phyloP scores from a whole-genome alignment of 2,329 filamentous ascomycete genomes.

The Diaporthe aspalathi region DNA sequence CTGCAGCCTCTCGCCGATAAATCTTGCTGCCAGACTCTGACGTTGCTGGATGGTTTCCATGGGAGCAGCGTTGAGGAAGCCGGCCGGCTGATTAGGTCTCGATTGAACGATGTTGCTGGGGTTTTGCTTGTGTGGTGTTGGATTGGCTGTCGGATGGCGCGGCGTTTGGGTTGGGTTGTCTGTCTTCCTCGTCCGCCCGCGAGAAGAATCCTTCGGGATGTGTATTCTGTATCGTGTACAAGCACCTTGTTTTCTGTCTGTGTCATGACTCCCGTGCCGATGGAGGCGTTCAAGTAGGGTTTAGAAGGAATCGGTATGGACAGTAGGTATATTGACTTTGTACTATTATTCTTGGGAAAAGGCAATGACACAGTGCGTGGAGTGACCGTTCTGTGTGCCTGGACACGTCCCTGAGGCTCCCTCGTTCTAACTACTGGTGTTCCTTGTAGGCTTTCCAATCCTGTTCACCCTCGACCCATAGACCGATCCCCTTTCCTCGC shows the following conservation, averaged over 20 bases:
- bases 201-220: neutral
- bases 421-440: no score
- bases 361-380: no score
- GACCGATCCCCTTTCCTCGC: no score
- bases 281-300: neutral
- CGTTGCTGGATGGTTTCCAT: neutral
- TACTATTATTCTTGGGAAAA: neutral
- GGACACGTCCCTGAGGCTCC: no score
- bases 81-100: neutral
- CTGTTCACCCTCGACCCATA: no score
- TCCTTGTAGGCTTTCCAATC: no score
- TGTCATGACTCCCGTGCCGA: neutral
- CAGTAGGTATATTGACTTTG: neutral
- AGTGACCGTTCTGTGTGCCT: neutral
- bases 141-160: neutral
- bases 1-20: no score
- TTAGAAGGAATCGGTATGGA: neutral
- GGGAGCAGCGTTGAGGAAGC: no score
- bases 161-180: constrained; percentile 10
- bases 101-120: neutral
- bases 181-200: neutral
- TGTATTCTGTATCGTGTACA: neutral
- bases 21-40: no score
- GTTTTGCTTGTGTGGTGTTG: neutral
- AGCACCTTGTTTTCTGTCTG: neutral